Conservation (phyloP, 208 protist genomes). For the Trypanosoma brucei region DNA sequence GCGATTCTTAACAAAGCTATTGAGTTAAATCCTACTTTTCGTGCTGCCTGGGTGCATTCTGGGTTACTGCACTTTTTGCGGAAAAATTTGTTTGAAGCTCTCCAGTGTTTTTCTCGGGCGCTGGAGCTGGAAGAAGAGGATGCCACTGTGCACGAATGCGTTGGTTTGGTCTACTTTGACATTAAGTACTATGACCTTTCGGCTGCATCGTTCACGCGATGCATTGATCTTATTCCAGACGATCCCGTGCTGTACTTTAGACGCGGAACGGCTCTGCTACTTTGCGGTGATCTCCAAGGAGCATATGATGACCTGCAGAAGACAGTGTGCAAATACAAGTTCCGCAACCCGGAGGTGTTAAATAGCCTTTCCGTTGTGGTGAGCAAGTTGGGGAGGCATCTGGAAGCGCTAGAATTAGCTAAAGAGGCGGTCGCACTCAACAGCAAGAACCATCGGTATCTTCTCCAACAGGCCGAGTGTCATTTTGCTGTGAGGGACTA, state of each 20-base stretch:
- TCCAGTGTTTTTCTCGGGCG: slow-evolving; percentile 42
- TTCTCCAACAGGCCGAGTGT: slow-evolving; percentile 30
- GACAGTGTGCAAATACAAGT: slow-evolving; percentile 24
- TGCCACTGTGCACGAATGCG: slow-evolving; percentile 45
- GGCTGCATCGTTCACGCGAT: slow-evolving; percentile 61
- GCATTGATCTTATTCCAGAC: slow-evolving; percentile 32
- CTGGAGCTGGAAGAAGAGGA: slow-evolving; percentile 38
- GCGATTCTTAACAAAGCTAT: slow-evolving; percentile 35
- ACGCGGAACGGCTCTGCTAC: slow-evolving; percentile 33
- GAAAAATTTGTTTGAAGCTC: slow-evolving; percentile 35
- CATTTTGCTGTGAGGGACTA: slow-evolving; percentile 29
- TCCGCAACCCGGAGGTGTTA: slow-evolving; percentile 30
- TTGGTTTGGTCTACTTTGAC: slow-evolving; percentile 70
- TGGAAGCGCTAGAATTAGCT: slow-evolving; percentile 43
- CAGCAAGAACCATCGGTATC: slow-evolving; percentile 22
- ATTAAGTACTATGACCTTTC: slow-evolving; percentile 75
- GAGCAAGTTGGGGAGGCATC: slow-evolving; percentile 30
- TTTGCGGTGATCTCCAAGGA: slow-evolving; percentile 32
- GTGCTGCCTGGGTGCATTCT: slow-evolving; percentile 42
- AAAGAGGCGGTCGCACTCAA: slow-evolving; percentile 29
- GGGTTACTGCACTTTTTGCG: slow-evolving; percentile 47
- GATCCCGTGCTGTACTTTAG: slow-evolving; percentile 47
- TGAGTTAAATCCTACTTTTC: slow-evolving; percentile 29
- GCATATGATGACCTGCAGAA: slow-evolving; percentile 34
- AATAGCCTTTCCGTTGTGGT: slow-evolving; percentile 51